Percentiles rank a stretch among this genome's conserved stretches.
These are phyloP conservation scores for Nothophoma quercina DNA, from an alignment of 2,329 filamentous ascomycete species.

Conservation along the genomic window DNA sequence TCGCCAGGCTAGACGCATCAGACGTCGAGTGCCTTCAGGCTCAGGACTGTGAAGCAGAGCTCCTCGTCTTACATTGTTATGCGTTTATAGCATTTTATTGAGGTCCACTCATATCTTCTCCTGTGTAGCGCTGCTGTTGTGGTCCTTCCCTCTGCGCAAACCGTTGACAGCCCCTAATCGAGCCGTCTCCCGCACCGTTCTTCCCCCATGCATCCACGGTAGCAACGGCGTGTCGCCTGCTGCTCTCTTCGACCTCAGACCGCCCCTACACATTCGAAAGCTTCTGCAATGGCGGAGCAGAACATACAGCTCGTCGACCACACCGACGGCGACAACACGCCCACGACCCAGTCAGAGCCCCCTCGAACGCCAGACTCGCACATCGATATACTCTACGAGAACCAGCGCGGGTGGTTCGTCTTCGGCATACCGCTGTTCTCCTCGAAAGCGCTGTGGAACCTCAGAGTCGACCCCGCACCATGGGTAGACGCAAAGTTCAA, in stretches of 20 bases:
- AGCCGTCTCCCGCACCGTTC: conserved; percentile 21
- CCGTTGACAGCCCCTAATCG: conserved; percentile 28
- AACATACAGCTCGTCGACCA: conserved; percentile 73
- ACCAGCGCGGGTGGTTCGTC: conserved; percentile 88
- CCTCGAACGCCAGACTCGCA: conserved; percentile 36
- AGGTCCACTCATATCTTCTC: not conserved
- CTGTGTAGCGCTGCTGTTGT: conserved; percentile 5
- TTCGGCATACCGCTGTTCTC: conserved; percentile 94
- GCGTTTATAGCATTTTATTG: conserved; percentile 2
- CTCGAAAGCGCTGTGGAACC: conserved; percentile 72
- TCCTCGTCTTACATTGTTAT: not conserved
- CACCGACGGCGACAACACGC: conserved; percentile 49
- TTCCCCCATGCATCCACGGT: conserved; percentile 40
- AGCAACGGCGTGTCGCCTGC: conserved; percentile 35
- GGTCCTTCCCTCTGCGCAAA: conserved; percentile 5
- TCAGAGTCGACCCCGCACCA: conserved; percentile 82
- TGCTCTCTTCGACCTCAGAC: conserved; percentile 10
- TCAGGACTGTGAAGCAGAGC: not conserved
- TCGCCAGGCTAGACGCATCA: conserved; percentile 15
- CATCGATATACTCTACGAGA: conserved; percentile 92
- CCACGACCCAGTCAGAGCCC: conserved; percentile 29
- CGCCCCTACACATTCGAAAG: not conserved
- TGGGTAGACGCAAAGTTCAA: conserved; percentile 76
- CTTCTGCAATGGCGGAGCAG: conserved; percentile 58
- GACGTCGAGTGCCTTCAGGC: not conserved